Evolutionary conservation across 2,329 filamentous ascomycete genomes (phyloP).

Genomic region (Parastagonospora nodorum): DNA sequence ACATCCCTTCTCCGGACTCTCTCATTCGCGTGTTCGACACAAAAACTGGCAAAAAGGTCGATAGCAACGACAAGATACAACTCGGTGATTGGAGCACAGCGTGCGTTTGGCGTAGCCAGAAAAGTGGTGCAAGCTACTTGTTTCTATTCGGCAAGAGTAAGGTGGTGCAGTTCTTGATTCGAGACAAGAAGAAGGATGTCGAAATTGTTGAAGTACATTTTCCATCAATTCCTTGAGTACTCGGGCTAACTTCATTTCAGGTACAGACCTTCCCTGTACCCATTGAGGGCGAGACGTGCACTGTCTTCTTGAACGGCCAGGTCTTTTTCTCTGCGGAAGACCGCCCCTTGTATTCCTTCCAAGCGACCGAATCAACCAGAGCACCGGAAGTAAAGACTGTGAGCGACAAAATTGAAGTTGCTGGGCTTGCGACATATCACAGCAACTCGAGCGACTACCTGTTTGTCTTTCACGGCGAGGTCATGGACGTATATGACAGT

Average conservation of each 20-base stretch:
- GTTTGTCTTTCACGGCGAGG: conserved; percentile 30
- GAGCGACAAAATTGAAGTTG: conserved; percentile 19
- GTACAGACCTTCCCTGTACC: conserved; percentile 35
- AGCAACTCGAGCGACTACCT: conserved; percentile 23
- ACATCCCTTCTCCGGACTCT: conserved; percentile 37
- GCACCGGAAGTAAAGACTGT: conserved; percentile 25
- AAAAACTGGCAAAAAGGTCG: conserved; percentile 14
- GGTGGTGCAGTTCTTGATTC: conserved; percentile 34
- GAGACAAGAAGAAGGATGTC: conserved; percentile 9
- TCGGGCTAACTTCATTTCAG: conserved; percentile 13
- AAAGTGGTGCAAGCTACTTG: conserved; percentile 32
- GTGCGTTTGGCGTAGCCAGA: conserved; percentile 33
- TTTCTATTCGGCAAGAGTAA: conserved; percentile 39
- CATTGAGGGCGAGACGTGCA: conserved; percentile 34
- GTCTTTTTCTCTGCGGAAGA: conserved; percentile 36
- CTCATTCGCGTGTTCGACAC: conserved; percentile 32
- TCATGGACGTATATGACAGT: conserved; percentile 29
- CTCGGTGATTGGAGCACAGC: conserved; percentile 38
- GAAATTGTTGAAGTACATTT: conserved; percentile 30
- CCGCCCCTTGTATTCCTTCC: conserved; percentile 34
- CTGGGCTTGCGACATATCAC: conserved; percentile 29
- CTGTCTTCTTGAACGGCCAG: conserved; percentile 22
- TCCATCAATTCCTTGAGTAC: not conserved
- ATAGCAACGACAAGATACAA: conserved; percentile 27
- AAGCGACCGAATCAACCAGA: conserved; percentile 25